Percentiles rank a stretch among this genome's conserved stretches.
phyloP scores from a whole-genome alignment of 176 grass and related monocot genomes.

The Oryza meyeriana region DNA sequence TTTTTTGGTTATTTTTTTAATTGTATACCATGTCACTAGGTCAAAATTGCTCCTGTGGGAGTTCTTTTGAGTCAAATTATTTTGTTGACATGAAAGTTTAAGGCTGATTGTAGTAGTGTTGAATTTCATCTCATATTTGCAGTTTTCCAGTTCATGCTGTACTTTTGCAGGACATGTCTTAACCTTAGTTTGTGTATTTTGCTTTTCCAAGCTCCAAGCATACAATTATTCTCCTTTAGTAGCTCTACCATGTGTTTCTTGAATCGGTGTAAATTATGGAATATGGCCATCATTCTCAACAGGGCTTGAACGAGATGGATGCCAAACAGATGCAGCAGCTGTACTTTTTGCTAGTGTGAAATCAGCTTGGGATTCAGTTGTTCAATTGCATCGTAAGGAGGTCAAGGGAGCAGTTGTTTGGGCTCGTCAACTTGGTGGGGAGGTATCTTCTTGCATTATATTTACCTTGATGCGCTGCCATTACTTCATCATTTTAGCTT shows the following conservation, averaged over 20 bases:
- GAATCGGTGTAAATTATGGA: not conserved
- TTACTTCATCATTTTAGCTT: not conserved
- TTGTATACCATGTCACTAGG: not conserved
- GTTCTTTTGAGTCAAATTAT: not conserved
- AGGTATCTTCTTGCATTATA: conserved; percentile 47
- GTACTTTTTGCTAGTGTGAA: conserved; percentile 81
- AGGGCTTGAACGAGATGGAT: conserved; percentile 91
- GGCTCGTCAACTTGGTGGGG: conserved; percentile 95
- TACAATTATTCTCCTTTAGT: not conserved
- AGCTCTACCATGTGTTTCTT: not conserved
- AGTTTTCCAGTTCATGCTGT: not conserved
- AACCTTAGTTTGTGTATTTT: conserved; percentile 24
- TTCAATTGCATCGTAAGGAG: conserved; percentile 68
- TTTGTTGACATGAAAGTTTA: not conserved
- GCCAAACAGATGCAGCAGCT: conserved; percentile 64
- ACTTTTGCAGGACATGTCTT: not conserved
- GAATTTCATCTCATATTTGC: conserved; percentile 3
- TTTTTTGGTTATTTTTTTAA: not conserved
- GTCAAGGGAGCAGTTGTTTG: conserved; percentile 70
- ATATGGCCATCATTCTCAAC: conserved; percentile 20
- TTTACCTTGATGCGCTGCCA: conserved; percentile 10
- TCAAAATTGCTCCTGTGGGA: conserved; percentile 14
- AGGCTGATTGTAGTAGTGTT: not conserved
- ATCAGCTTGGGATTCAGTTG: conserved; percentile 66
- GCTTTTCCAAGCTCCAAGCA: not conserved